Evolutionary conservation across 208 protist species (phyloP).

Genomic region (Leptomonas seymouri): DNA sequence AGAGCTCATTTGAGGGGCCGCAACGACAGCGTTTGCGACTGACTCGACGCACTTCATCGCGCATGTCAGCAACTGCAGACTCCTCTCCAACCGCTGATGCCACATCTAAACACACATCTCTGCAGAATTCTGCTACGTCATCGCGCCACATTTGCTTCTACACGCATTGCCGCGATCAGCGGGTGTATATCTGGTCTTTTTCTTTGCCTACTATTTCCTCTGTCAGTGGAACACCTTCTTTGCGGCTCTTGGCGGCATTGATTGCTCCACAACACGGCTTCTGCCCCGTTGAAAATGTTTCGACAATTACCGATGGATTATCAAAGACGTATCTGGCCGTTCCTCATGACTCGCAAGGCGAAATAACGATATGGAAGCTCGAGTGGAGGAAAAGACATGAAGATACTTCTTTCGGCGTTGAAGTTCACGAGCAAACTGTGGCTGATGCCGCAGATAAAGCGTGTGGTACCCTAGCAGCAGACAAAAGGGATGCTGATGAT

Average conservation of each 20-base stretch:
- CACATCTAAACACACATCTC: not conserved
- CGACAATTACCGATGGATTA: not conserved
- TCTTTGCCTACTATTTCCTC: not conserved
- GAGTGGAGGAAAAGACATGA: conserved; percentile 3
- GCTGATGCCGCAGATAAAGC: not conserved
- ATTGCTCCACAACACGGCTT: conserved; percentile 78
- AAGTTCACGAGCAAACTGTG: not conserved
- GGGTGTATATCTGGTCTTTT: conserved; percentile 66
- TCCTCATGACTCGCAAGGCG: conserved; percentile 56
- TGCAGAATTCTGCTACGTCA: not conserved
- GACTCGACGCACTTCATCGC: conserved; percentile 13
- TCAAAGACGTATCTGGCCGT: conserved; percentile 39
- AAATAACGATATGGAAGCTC: conserved; percentile 42
- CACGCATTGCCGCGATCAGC: conserved; percentile 80
- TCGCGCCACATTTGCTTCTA: conserved; percentile 50
- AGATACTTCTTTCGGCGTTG: not conserved
- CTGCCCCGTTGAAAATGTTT: conserved; percentile 48
- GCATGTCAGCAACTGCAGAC: not conserved
- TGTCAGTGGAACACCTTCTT: not conserved
- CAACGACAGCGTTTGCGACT: conserved; percentile 41
- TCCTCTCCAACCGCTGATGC: not conserved
- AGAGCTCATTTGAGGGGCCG: not conserved
- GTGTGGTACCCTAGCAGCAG: not conserved
- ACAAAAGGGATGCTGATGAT: not conserved
- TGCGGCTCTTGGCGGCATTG: conserved; percentile 45